phyloP scores from a whole-genome alignment of 2,329 filamentous ascomycete species.

The Aureobasidium sp. region DNA sequence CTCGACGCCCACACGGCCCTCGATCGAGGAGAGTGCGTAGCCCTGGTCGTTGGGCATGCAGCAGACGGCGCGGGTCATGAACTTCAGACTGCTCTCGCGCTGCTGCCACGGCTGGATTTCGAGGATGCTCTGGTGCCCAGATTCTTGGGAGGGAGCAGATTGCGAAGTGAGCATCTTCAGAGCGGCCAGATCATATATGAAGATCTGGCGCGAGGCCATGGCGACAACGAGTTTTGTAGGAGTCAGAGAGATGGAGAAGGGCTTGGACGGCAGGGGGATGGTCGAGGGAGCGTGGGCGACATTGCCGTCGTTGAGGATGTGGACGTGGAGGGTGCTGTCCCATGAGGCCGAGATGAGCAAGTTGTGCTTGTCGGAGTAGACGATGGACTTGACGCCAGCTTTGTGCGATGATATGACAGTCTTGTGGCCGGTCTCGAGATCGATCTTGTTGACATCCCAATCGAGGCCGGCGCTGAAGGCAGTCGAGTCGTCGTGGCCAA shows the following conservation, averaged over 20 bases:
- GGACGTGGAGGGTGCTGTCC: constrained; percentile 85
- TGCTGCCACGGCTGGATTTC: constrained; percentile 72
- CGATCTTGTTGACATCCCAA: constrained; percentile 69
- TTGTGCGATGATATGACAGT: constrained; percentile 71
- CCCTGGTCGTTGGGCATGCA: constrained; percentile 97
- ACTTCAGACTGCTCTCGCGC: constrained; percentile 89
- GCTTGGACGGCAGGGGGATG: constrained; percentile 73
- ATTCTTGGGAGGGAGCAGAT: constrained; percentile 24
- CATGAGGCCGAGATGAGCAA: constrained; percentile 86
- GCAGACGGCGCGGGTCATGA: constrained; percentile 85
- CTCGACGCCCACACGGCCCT: constrained; percentile 91
- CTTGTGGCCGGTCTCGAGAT: constrained; percentile 65
- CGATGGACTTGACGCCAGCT: constrained; percentile 73
- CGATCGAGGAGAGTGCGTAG: constrained; percentile 87
- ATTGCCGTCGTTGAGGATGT: constrained; percentile 50
- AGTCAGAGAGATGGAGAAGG: constrained; percentile 74
- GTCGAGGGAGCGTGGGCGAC: constrained; percentile 50
- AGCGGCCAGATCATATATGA: constrained; percentile 82
- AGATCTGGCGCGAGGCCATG: constrained; percentile 87
- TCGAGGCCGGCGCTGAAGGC: constrained; percentile 84
- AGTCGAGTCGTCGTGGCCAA: constrained; percentile 73
- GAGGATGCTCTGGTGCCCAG: constrained; percentile 28
- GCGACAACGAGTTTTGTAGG: constrained; percentile 86
- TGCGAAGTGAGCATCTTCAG: constrained; percentile 53
- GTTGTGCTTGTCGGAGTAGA: constrained; percentile 72